Conservation (phyloP, 768 basidiomycete species). For the Mycena pura region DNA sequence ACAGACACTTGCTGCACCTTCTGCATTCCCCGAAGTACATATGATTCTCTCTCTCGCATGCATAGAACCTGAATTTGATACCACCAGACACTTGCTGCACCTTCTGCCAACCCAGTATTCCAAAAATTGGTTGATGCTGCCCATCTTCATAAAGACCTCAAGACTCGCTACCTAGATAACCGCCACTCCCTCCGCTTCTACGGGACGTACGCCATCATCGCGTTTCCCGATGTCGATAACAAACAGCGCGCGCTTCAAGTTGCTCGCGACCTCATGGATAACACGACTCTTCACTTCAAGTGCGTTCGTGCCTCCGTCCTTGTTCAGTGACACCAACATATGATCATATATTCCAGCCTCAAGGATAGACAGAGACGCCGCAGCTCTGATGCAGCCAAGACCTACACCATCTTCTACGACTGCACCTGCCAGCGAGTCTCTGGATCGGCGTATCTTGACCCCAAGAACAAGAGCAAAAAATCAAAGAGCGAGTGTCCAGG, state of each 20-base stretch:
- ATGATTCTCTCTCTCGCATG: background rate
- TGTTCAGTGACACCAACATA: background rate
- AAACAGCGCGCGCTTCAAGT: conserved; percentile 9
- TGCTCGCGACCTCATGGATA: conserved; percentile 17
- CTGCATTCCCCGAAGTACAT: background rate
- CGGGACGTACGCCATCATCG: conserved; percentile 25
- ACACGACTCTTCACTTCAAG: conserved; percentile 16
- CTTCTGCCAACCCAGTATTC: background rate
- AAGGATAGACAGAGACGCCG: background rate
- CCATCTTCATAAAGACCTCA: conserved; percentile 12
- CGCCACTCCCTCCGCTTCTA: conserved; percentile 8
- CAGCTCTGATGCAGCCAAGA: background rate
- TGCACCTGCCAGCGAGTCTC: conserved; percentile 23
- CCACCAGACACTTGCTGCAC: background rate
- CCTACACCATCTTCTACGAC: conserved; percentile 9
- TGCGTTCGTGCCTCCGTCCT: background rate
- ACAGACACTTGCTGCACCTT: background rate
- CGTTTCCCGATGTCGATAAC: conserved; percentile 18
- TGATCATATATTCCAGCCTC: background rate
- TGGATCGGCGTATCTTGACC: conserved; percentile 2
- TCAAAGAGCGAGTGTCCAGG: conserved; percentile 15
- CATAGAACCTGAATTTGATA: background rate
- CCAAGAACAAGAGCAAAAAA: background rate
- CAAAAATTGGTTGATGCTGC: background rate
- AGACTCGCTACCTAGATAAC: background rate